Evolutionary conservation across 306 rosid genomes (phyloP), one percentile per base, ranked within the genome.

Genomic region (Geum urbanum): DNA sequence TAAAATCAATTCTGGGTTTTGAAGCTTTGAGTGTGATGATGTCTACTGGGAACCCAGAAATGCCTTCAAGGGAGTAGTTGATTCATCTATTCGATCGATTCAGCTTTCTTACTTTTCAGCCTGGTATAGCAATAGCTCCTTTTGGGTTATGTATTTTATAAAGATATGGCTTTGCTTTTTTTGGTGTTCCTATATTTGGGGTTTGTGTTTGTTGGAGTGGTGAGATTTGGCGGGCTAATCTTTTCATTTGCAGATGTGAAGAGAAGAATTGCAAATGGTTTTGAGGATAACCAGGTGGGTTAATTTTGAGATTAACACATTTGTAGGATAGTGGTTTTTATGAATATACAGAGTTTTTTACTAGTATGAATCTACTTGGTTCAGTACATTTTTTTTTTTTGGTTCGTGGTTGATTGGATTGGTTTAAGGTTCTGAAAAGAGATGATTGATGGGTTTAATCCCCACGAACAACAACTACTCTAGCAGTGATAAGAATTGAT

Each of bases 201-300:
- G 53, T 35, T 35, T 15, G 64, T 59, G 64, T 59, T 59, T 35
- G 20, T n/a, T 13, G 43, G 63, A 13, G 19, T 32, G 43, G 44
- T 3, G 39, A 43, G 9, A 58, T 58, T 5, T 32, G 35, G 9
- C 59, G 24, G 40, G 10, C 22, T 22, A 1, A 16, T 53, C 1
- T 63, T 32, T 65, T 43, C 3, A 20, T 72, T 32, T 66, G 57
- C 85, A 92, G 96, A 84, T 4, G 91, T 81, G 71, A 90, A 88
- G 96, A 83, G 81, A 69, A 86, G 92, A 81, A 84, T 92, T 63
- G 79, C 88, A 12, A 92, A 86, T 0, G 96, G 90, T 46, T 87
- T 88, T 39, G 72, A 68, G 54, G 95, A 89, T 67, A 81, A 85
- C 13, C 98, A 88, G 88, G 96, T 89, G n/a, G 71, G 19, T 58